A percentile compares a stretch with the other conserved stretches of the same genome.
Conservation (phyloP, 1,139 yeast genomes). For the Hyphopichia wangnamkhiaoensis region DNA sequence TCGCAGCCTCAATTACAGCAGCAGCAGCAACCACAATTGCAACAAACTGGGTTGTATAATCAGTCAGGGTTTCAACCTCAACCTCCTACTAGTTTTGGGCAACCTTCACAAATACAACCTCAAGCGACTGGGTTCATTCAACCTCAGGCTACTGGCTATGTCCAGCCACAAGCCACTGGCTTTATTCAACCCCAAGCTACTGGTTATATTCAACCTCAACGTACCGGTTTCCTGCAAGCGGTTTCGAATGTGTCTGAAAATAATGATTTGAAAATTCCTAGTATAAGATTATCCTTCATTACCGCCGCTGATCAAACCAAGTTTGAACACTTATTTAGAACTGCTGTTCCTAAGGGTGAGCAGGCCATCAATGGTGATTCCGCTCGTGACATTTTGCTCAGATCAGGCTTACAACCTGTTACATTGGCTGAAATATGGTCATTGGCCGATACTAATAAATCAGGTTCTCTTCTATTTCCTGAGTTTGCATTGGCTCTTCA, state of each 20-base stretch:
- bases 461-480: slow-evolving; percentile 86
- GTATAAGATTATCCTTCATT: slow-evolving; percentile 76
- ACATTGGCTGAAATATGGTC: slow-evolving; percentile 89
- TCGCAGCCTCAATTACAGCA: slow-evolving; percentile 11
- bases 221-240: slow-evolving; percentile 34
- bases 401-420: slow-evolving; percentile 76
- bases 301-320: slow-evolving; percentile 83
- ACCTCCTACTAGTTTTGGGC: slow-evolving; percentile 10
- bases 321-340: slow-evolving; percentile 78
- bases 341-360: slow-evolving; percentile 77
- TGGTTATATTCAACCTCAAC: slow-evolving; percentile 38
- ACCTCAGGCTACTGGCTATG: slow-evolving; percentile 24
- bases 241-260: slow-evolving; percentile 31
- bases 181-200: slow-evolving; percentile 30
- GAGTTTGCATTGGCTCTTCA: slow-evolving; percentile 94
- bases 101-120: no score
- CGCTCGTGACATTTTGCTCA: slow-evolving; percentile 76
- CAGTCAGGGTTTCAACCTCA: slow-evolving; percentile 13
- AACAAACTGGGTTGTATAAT: slow-evolving; percentile 19
- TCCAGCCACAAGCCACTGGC: slow-evolving; percentile 19
- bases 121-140: slow-evolving; percentile 17
- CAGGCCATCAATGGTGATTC: slow-evolving; percentile 74
- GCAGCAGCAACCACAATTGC: slow-evolving; percentile 14
- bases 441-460: slow-evolving; percentile 80
- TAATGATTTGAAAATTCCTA: slow-evolving; percentile 54